Evolutionary conservation across 75 land plant species (phyloP), one percentile per base, ranked within the genome.

Genomic region (Pinus albicaulis): DNA sequence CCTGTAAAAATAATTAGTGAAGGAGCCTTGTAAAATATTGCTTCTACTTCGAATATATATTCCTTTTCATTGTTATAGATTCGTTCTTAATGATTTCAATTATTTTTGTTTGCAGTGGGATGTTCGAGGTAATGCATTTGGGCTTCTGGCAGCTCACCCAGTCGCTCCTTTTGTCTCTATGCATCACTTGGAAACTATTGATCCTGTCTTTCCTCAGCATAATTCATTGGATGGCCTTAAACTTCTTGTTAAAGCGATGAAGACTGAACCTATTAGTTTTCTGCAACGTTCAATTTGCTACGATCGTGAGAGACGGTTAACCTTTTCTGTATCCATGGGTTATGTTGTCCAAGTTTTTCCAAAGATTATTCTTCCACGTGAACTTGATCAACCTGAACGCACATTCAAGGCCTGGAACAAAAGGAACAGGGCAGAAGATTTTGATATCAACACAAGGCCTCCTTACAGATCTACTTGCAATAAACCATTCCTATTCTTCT

Each of bases 331-430:
- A 15, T 85, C 86, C 1, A 44, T 72, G 16, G 85, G 86, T 26
- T 84, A 84, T 74, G 86, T 77, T 11, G 80, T 84, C 12, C 86
- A 82, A 71, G 84, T 83, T 20, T 83, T 83, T 73, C 84, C 83
- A 15, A 53, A 82, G 8, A 76, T 84, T 15, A 71, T 84, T 55
- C 75, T 81, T 3, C 86, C 86, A 14, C 78, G 84, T 41, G 59
- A 80, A 38, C 73, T 84, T 53, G 79, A 84, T 12, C 66, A 77
- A 22, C 57, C 80, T 7, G 84, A 81, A 56, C 62, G 64, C 5
- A 82, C 84, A 6, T 84, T 84, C 70, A 76, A 77, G 59, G 79
- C 86, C 24, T 84, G 86, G 85, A 84, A 81, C 72, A 44, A 25
- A 44, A 83, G 58, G 59, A 73, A 77, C 61, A 72, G 41, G 48